Conservation (phyloP, 495 filamentous ascomycete species). For the Podospora appendiculata region DNA sequence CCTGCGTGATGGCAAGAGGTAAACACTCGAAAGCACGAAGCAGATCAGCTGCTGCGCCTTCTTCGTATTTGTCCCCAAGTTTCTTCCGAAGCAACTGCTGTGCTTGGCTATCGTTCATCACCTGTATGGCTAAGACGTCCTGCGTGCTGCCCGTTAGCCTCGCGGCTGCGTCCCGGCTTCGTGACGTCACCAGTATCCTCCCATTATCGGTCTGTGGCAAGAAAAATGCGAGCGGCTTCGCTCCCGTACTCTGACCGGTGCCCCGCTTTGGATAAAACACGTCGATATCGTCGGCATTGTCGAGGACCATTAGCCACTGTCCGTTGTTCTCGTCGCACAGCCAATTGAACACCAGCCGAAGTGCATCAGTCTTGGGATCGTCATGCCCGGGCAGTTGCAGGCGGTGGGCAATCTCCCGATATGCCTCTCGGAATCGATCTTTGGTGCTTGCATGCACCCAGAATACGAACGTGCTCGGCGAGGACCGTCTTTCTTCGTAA, state of each 20-base stretch:
- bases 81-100: no score
- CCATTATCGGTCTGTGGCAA: conserved; percentile 35
- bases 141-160: conserved; percentile 12
- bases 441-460: background rate
- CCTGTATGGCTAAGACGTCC: background rate
- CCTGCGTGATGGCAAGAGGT: conserved; percentile 35
- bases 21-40: conserved; percentile 33
- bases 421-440: background rate
- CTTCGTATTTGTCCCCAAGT: no score
- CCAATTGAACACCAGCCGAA: conserved; percentile 30
- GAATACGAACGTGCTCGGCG: no score
- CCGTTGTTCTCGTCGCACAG: conserved; percentile 29
- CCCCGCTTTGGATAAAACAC: conserved; percentile 11
- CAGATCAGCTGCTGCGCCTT: conserved; percentile 13
- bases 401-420: conserved; percentile 24
- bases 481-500: no score
- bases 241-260: background rate
- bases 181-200: conserved; percentile 27
- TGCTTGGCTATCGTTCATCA: no score
- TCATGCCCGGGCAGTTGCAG: conserved; percentile 27
- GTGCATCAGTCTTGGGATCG: conserved; percentile 26
- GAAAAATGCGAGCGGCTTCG: conserved; percentile 18
- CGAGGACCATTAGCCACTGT: conserved; percentile 34
- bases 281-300: conserved; percentile 36
- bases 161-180: conserved; percentile 16